Base-by-base conservation (phyloP, 2,329 filamentous ascomycete genomes). In the Alternaria sp. region DNA sequence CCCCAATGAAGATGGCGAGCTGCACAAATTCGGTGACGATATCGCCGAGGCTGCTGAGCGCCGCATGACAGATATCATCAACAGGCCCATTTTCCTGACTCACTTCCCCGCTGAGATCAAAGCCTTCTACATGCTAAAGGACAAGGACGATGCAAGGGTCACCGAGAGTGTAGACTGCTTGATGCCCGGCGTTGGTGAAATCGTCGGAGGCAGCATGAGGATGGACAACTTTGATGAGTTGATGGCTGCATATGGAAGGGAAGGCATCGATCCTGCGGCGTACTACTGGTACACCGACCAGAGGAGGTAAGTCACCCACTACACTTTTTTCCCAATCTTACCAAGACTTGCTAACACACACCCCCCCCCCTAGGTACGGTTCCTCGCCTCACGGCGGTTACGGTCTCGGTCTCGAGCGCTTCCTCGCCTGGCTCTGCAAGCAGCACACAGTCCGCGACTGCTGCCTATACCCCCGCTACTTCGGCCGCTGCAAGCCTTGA, bases 271-370 rank as follows among this genome's bases (percentile, higher is more conserved):
- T 70, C 87, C 93, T 21, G 86, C 86, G 69, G 88, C 90, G 44
- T 98, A 98, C 82, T 98, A 96, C 85, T 99, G 95, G 95, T 99
- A 98, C 82, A 96, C 93, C 31, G 95, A 97, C 81, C 93, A 97
- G 86, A 85, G 93, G 76, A 96, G 95, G 91, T 93, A 80, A 83
- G 89, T 87, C 2, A 24, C 2, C n/a, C 6, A 14, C 11, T 11
- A 33, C 51, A 2, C 14, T 4, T 17, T 3, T 51, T 2, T 13
- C 4, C 9, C 17, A 14, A 8, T 42, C 45, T 17, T 17, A 17
- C 17, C 29, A 37, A 2, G 1, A 36, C 24, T 44, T 50, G 44
- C 70, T 76, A 61, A 75, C 59, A 54, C 14, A 21, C 8, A 17
- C 17, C 1, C 17, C 17, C 17, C 17, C 13, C 44, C 24, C 60